Percentiles rank a stretch among this genome's conserved stretches.
These are phyloP conservation scores for Apium graveolens DNA, from an alignment of 129 eudicot genomes.

Conservation along the genomic window DNA sequence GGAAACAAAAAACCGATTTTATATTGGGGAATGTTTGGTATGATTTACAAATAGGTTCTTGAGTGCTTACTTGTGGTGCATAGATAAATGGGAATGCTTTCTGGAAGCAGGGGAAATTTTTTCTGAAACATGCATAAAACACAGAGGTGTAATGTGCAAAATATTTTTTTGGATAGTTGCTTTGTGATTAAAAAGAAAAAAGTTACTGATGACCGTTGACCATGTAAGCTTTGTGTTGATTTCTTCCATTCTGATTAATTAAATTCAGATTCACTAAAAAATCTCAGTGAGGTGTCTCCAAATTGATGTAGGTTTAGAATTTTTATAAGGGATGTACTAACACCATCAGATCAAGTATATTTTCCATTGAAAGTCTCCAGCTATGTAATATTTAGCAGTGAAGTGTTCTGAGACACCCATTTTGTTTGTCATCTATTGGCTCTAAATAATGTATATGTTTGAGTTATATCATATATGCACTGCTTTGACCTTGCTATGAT, in stretches of 20 bases:
- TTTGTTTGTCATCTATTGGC: neutral
- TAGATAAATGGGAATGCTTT: neutral
- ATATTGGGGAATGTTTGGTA: neutral
- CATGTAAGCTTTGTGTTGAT: too few species aligned
- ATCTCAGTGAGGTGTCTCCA: neutral
- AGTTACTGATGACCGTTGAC: too few species aligned
- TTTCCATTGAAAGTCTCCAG: neutral
- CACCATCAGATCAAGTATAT: neutral
- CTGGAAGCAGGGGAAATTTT: neutral
- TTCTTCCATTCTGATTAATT: too few species aligned
- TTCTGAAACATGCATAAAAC: neutral
- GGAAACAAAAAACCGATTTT: neutral
- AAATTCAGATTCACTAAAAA: too few species aligned
- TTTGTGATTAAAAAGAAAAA: too few species aligned
- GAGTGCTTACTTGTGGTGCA: neutral
- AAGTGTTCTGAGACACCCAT: neutral
- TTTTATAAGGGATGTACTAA: neutral
- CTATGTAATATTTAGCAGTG: neutral
- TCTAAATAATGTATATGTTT: too few species aligned
- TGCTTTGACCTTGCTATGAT: neutral
- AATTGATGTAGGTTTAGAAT: neutral
- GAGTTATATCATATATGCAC: neutral
- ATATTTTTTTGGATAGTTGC: too few species aligned
- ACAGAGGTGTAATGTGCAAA: too few species aligned
- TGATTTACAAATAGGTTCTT: neutral